Percentiles rank a stretch among this genome's conserved stretches.
Evolutionary conservation across 23 red algal species (phyloP).

Genomic region (Agarophyton chilense): DNA sequence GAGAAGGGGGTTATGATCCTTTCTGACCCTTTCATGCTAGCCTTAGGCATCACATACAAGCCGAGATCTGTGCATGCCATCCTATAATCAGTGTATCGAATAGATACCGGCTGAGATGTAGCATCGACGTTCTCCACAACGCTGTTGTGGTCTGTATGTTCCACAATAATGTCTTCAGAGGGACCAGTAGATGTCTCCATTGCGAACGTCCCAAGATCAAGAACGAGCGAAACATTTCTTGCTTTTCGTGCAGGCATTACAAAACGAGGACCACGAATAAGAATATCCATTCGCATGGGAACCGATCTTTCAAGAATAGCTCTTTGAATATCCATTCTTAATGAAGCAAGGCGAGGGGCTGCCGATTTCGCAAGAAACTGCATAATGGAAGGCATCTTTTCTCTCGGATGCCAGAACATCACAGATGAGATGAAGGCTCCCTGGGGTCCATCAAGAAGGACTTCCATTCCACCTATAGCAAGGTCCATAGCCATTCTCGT

Average conservation of each 20-base stretch:
- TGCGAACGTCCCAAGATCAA: constrained; percentile 81
- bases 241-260: constrained; percentile 55
- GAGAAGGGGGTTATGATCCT: constrained; percentile 75
- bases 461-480: constrained; percentile 75
- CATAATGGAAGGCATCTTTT: constrained; percentile 80
- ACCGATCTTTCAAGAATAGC: constrained; percentile 69
- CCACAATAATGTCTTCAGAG: constrained; percentile 15
- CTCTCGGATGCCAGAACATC: constrained; percentile 68
- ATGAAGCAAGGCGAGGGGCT: constrained; percentile 73
- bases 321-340: constrained; percentile 82
- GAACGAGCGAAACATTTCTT: constrained; percentile 35
- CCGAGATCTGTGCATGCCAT: constrained; percentile 73
- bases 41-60: constrained; percentile 46
- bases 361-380: constrained; percentile 64
- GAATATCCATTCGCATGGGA: constrained; percentile 74
- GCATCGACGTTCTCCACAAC: not conserved
- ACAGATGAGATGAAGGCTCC: constrained; percentile 60
- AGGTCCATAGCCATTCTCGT: constrained; percentile 78
- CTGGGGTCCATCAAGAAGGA: constrained; percentile 65
- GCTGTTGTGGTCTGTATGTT: not conserved
- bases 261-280: constrained; percentile 77
- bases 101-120: constrained; percentile 2
- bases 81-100: constrained; percentile 66
- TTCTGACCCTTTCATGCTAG: constrained; percentile 36
- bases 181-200: constrained; percentile 72